These are phyloP conservation scores for Solanum okadae DNA, from an alignment of 257 asterid genomes.

Conservation along the genomic window DNA sequence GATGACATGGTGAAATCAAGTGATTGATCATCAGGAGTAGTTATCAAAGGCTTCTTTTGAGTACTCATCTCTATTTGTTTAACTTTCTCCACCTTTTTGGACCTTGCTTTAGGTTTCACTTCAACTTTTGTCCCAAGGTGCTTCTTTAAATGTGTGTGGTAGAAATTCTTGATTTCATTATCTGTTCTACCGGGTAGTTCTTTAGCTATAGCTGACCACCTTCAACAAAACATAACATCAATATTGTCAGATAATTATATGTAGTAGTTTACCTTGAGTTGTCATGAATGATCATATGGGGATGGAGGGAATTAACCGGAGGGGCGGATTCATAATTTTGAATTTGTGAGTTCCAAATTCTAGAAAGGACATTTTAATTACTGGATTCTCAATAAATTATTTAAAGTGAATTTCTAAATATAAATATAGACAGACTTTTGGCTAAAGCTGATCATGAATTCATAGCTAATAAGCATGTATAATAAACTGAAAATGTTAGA, in stretches of 20 bases:
- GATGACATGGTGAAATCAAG: neutral
- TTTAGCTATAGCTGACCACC: constrained; percentile 5
- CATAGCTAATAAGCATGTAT: no score
- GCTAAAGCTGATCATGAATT: no score
- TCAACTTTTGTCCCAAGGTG: neutral
- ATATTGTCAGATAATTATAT: neutral
- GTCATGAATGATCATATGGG: neutral
- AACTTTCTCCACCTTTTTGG: neutral
- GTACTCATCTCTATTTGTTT: neutral
- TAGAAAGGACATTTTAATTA: no score
- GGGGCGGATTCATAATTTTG: no score
- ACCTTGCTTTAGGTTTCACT: neutral
- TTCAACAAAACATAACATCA: neutral
- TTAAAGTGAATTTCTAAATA: no score
- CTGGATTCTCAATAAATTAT: no score
- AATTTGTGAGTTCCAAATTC: no score
- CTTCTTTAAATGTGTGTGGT: constrained; percentile 1
- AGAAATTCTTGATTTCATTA: constrained; percentile 7
- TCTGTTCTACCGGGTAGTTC: neutral
- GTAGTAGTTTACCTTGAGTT: neutral
- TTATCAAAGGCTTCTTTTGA: neutral
- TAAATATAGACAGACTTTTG: no score
- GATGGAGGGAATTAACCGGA: no score
- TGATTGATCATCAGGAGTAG: neutral
- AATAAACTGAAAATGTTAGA: no score